These are phyloP conservation scores for Teunomyces atbi DNA, from an alignment of 805 yeast species.

Conservation along the genomic window DNA sequence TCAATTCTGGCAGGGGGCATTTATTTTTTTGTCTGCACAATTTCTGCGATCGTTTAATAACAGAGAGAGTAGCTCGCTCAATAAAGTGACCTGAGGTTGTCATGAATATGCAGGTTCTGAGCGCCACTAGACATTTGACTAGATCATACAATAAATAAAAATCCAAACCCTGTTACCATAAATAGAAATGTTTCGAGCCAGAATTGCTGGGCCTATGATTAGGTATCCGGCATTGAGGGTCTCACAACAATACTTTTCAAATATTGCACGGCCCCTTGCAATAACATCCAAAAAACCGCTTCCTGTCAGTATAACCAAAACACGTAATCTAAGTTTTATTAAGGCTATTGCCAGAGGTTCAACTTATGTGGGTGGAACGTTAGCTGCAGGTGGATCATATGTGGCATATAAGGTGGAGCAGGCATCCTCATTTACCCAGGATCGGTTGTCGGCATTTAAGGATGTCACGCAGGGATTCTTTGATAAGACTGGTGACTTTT, in stretches of 20 bases:
- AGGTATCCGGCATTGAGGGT: constrained; percentile 2
- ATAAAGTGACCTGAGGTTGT: not conserved
- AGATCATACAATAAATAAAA: constrained; percentile 1
- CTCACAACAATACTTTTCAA: not conserved
- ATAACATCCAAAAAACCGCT: not conserved
- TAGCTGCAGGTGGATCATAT: constrained; percentile 94
- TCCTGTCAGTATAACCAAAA: not conserved
- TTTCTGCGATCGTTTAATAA: not conserved
- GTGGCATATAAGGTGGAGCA: constrained; percentile 90
- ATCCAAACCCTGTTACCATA: not conserved
- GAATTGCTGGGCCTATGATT: constrained; percentile 1
- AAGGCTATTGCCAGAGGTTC: constrained; percentile 54
- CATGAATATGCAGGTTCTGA: not conserved
- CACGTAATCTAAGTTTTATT: constrained; percentile 35
- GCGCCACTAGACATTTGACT: constrained; percentile 1
- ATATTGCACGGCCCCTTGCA: not conserved
- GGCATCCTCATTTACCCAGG: constrained; percentile 69
- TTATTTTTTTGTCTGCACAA: not conserved
- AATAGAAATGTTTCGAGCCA: not conserved
- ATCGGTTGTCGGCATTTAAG: constrained; percentile 57
- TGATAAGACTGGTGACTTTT: constrained; percentile 47
- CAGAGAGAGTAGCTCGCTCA: no score
- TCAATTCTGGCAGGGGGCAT: constrained; percentile 40
- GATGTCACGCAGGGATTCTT: constrained; percentile 59
- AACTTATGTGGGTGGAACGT: constrained; percentile 81